Base-by-base conservation (phyloP, 306 rosid genomes). In the Cucumis cinereus region DNA sequence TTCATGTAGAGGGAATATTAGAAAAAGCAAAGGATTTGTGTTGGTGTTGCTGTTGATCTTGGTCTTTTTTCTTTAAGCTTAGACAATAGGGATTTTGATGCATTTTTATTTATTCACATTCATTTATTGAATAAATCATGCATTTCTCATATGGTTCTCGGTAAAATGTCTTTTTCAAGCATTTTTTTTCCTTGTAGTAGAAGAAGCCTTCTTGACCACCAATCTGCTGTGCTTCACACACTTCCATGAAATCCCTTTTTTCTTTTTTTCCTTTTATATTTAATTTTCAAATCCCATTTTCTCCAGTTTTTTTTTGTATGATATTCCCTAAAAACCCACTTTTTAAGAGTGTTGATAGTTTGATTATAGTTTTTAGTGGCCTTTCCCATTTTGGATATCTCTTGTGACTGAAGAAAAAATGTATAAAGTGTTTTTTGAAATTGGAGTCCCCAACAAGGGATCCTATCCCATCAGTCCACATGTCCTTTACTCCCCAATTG, bases 101-200 rank as follows among this genome's bases (percentile, higher is more conserved):
- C 82, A 69, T 87, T 79, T 85, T 68, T 45, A 41, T 50, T 15
- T 5, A 13, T 12, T 28, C 61, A 72, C 52, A 77, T 77, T 82
- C 83, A 82, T 68, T 83, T 73, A 54, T 47, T 79, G 78, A 83
- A 68, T 79, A 78, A 80, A 69, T 85, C 81, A 86, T 78, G 83
- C 76, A 80, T 57, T 74, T 79, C 80, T 79, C 79, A 79, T 64
- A 77, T 84, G 73, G 76, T 54, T 82, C 58, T 77, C 63, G 97
- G 90, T 91, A 85, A 81, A 79, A 67, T 88, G 96, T 90, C 86
- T 75, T 82, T 90, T 78, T 90, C 92, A 86, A 78, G 61, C 60
- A 71, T 68, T 30, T 77, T 81, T 79, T 79, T 73, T 76, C 71
- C 96, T 92, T 87, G 70, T 78, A 79, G 66, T 57, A 77, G 81